These are phyloP conservation scores for Podospora bellae-mahoneyi DNA, from an alignment of 495 filamentous ascomycete species.

Conservation along the genomic window DNA sequence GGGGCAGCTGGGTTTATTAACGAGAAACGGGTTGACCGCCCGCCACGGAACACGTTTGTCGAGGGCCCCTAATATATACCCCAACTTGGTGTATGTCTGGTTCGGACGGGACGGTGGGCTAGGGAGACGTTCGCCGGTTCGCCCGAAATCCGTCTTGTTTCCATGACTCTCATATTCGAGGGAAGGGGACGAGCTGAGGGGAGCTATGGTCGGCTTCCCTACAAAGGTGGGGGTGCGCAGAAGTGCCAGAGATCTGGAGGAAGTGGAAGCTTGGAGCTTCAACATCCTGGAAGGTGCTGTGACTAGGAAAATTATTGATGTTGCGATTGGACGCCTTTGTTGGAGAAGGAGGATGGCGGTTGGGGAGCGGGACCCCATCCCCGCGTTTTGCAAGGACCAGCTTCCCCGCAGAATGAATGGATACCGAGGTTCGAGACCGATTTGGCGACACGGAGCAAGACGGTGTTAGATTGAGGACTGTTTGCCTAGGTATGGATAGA, in stretches of 20 bases:
- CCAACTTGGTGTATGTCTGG: not conserved
- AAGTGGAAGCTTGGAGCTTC: not conserved
- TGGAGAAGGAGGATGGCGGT: not conserved
- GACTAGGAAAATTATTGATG: slow-evolving; percentile 1
- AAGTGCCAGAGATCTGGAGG: not conserved
- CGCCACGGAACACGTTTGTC: slow-evolving; percentile 3
- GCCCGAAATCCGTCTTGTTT: slow-evolving; percentile 1
- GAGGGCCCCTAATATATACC: not conserved
- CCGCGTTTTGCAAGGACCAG: slow-evolving; percentile 23
- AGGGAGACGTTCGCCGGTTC: not conserved
- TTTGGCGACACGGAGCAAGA: slow-evolving; percentile 6
- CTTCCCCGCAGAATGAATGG: slow-evolving; percentile 15
- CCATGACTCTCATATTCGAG: slow-evolving; percentile 2
- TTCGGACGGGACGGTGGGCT: not conserved
- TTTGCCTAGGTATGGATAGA: not conserved
- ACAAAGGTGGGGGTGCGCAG: not conserved
- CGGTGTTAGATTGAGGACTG: not conserved
- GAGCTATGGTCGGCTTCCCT: not conserved
- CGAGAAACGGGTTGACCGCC: not conserved
- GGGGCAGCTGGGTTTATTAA: not conserved
- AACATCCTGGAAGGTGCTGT: not conserved
- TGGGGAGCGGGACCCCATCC: not conserved
- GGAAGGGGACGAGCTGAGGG: not conserved
- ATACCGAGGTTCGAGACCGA: slow-evolving; percentile 21
- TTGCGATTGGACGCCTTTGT: slow-evolving; percentile 14